Conservation (phyloP, 2,329 filamentous ascomycete species). For the Hypoxylon sp. region DNA sequence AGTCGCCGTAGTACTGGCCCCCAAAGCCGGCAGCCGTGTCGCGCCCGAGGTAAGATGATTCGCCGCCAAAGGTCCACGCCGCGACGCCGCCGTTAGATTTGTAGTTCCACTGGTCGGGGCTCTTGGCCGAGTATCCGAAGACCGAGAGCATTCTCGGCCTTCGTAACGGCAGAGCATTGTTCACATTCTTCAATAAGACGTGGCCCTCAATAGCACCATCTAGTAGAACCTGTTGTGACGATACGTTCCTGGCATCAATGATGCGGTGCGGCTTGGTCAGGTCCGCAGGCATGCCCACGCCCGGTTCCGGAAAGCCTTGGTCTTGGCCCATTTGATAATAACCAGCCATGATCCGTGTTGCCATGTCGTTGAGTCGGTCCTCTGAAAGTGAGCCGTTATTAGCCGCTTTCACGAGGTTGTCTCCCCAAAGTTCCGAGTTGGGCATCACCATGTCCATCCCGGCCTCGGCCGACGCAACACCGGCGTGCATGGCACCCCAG, state of each 20-base stretch:
- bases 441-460: slow-evolving; percentile 73
- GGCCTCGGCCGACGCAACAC: slow-evolving; percentile 66
- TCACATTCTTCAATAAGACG: slow-evolving; percentile 74
- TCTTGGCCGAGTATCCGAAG: slow-evolving; percentile 73
- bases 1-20: slow-evolving; percentile 53
- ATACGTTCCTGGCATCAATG: slow-evolving; percentile 69
- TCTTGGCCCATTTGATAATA: slow-evolving; percentile 72
- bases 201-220: slow-evolving; percentile 75
- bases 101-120: slow-evolving; percentile 61
- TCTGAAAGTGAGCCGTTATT: slow-evolving; percentile 71
- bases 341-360: slow-evolving; percentile 65
- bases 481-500: slow-evolving; percentile 71
- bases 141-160: slow-evolving; percentile 67
- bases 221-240: slow-evolving; percentile 60
- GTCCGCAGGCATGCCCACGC: slow-evolving; percentile 66
- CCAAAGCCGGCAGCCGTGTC: slow-evolving; percentile 52
- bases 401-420: slow-evolving; percentile 72
- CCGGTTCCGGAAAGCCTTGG: slow-evolving; percentile 62
- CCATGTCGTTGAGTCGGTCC: slow-evolving; percentile 74
- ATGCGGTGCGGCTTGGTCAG: slow-evolving; percentile 65
- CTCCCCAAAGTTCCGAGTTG: slow-evolving; percentile 54
- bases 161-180: slow-evolving; percentile 68
- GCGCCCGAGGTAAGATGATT: slow-evolving; percentile 56
- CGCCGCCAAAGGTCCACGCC: slow-evolving; percentile 60
- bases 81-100: slow-evolving; percentile 57